Evolutionary conservation across 2,329 filamentous ascomycete species (phyloP), one percentile per base, ranked within the genome.

Genomic region (Xylariaceae sp.): DNA sequence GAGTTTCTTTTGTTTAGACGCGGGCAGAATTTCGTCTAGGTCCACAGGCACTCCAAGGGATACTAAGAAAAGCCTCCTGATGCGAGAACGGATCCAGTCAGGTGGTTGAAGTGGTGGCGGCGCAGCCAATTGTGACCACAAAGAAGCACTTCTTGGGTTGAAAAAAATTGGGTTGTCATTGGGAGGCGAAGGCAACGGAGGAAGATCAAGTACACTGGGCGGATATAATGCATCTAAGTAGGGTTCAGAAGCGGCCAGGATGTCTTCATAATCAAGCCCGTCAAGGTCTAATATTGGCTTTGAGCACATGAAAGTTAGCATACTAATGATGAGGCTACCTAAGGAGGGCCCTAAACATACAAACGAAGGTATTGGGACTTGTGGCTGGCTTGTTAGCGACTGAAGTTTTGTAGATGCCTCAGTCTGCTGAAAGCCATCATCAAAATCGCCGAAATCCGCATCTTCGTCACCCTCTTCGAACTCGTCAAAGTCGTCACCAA

Each of bases 1-100:
- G 15, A 99, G 86, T 70, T 97, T 97, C 81, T 97, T 97, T 72
- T 99, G 94, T 73, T 97, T 97, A 10, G 91, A 96, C 0, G 93
- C 92, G 0, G 94, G 94, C 6, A 99, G 83, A 50, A 99, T 97
- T 75, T 99, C 94, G 72, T 99, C 94, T 0, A 99, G 81, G 66
- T 99, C 94, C 37, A 99, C 91, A 1, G 94, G 94, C 0, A 99
- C 94, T 15, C 94, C 94, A 0, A 99, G 83, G 1, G 92, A 97
- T 48, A 99, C 92, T 35, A 99, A 85, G 71, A 99, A 99, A 21
- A 99, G 83, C 23, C 94, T 89, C 47, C 94, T 87, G 64, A 96
- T 99, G 45, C 92, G 90, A 46, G 92, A 96, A 60, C 94, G 91
- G 54, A 97, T 95, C 94, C 94, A 99, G 72, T 99, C 94, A 0